Evolutionary conservation across 305 asterid species (phyloP), one percentile per base, ranked within the genome.

Genomic region (Nicotiana rustica): DNA sequence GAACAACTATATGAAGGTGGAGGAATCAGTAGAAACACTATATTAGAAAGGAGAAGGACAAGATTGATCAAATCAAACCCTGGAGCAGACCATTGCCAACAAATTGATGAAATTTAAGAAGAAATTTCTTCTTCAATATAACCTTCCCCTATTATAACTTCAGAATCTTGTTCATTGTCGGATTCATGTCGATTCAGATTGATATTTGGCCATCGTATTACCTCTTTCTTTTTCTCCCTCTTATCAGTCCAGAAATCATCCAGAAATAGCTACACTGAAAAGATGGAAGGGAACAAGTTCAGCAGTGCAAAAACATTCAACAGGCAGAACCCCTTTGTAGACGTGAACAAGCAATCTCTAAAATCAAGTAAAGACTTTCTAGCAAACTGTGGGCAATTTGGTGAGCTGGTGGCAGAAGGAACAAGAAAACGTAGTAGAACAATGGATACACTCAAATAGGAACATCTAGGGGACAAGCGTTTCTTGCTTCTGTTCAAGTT

Each of bases 81-180:
- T 13, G 12, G 14, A 59, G 38, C 38, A 71, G 61, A 59, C 14
- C 38, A 71, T 6, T 71, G 38, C 78, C 25, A 47, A 44, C 38
- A 71, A 71, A 44, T 47, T 71, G 60, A 21, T 15, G 8, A 47
- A 47, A 71, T 21, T 12, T 14, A 19, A 71, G 19, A 47, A 47
- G 38, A 19, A 71, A 47, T 71, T 71, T 71, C 78, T 71, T 71
- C 78, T 71, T 59, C 60, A 44, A 19, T 19, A 18, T 19, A 71
- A 44, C 13, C 78, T 71, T 71, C 78, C 71, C 61, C 78, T 12
- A 71, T 47, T 10, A 0, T 71, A 13, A 33, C 78, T 12, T 44
- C 60, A 71, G 52, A 47, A 44, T 71, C 12, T 71, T 44, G 78
- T 71, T 21, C 60, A 47, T 71, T n/a, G 8, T 71, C 19, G 14